Base-by-base conservation (phyloP, 2,329 filamentous ascomycete genomes). In the Ophiostoma montium region DNA sequence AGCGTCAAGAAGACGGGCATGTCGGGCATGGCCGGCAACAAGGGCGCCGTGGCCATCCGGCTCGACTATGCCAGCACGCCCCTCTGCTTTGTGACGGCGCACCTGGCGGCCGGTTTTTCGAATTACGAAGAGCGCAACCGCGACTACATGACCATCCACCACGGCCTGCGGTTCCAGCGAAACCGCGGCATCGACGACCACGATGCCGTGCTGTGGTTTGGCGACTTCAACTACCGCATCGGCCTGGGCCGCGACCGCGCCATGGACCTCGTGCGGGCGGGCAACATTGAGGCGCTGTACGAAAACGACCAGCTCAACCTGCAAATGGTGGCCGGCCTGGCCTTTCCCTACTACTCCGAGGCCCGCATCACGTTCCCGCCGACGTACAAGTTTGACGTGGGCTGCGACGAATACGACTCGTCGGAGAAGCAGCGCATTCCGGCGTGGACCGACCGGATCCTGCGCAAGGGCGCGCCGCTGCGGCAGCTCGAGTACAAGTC, bases 151-250 rank as follows among this genome's bases (percentile, higher is more conserved):
- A 95, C 85, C 3, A 95, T 95, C 47, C 82, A 85, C 56, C 77
- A 85, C 53, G 92, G 92, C 3, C 66, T 98, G 32, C 78, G 86
- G 35, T 98, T 98, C 61, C 90, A 95, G 63, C 78, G 87, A 49
- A 95, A 95, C 59, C 74, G 88, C 50, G 78, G 84, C 5, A 96
- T 98, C 54, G 86, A 92, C 58, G 84, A 96, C 61, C 92, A 98
- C 61, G 78, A 82, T 57, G 75, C 85, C 19, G 82, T 96, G 33
- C 82, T 95, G 48, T 98, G 92, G 90, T 75, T 95, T 38, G 92
- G 92, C 5, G 92, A 98, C 63, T 98, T 98, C 70, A 98, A 98
- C 62, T 98, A 98, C 65, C 83, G 92, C 16, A 94, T 98, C 58
- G 90, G 89, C 1, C 72, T 96, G 50, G 75, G 74, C 41, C 80